These are phyloP conservation scores for Xylariaceae sp. DNA, from an alignment of 2,329 filamentous ascomycete species.

Conservation along the genomic window DNA sequence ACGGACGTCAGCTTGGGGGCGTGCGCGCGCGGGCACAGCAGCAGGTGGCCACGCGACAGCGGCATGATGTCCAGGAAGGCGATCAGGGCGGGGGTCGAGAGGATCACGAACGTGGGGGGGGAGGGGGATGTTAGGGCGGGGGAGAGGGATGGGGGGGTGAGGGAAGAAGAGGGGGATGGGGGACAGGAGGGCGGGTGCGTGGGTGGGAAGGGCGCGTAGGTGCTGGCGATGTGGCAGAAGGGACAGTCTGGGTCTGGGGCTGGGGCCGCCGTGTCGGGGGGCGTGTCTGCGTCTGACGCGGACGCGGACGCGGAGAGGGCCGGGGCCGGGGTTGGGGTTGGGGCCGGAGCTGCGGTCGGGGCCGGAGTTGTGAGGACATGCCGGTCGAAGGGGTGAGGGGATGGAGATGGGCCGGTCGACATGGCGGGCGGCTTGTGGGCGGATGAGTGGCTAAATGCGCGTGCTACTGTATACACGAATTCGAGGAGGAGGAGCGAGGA, in stretches of 20 bases:
- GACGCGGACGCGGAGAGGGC: too few species aligned
- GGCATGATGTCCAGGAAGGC: constrained; percentile 94
- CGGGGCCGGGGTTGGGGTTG: too few species aligned
- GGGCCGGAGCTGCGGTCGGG: too few species aligned
- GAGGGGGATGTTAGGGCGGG: constrained; percentile 16
- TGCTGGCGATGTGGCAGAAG: constrained; percentile 52
- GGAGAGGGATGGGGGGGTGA: constrained; percentile 24
- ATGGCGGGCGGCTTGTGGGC: too few species aligned
- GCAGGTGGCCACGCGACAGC: constrained; percentile 71
- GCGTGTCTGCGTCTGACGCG: too few species aligned
- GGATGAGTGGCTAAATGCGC: too few species aligned
- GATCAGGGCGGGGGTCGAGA: constrained; percentile 69
- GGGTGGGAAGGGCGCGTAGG: constrained; percentile 42
- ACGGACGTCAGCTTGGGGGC: constrained; percentile 71
- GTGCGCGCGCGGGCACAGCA: constrained; percentile 73
- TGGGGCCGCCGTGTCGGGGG: constrained; percentile 20
- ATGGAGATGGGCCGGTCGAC: too few species aligned
- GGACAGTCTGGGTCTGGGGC: constrained; percentile 43
- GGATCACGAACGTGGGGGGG: constrained; percentile 54
- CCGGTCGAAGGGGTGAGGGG: too few species aligned
- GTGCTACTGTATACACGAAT: too few species aligned
- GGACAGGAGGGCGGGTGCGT: constrained; percentile 33
- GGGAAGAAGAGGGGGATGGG: constrained; percentile 36
- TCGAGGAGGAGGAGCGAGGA: too few species aligned
- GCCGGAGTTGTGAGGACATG: too few species aligned